Evolutionary conservation across 495 filamentous ascomycete genomes (phyloP), one percentile per base, ranked within the genome.

Genomic region (Tuber calosporum): DNA sequence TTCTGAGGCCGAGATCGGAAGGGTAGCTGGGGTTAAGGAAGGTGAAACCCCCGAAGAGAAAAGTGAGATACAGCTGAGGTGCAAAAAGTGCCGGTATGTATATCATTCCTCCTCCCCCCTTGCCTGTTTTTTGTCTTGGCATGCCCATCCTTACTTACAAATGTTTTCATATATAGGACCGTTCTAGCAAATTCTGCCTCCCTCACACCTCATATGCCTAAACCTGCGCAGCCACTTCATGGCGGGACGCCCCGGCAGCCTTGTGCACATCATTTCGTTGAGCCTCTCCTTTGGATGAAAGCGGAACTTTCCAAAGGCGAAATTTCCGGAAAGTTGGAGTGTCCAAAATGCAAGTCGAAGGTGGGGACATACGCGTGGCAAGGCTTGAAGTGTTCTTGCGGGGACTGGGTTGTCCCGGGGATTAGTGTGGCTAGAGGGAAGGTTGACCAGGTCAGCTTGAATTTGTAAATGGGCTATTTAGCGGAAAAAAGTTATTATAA

Each of bases 331-430:
- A 89, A 93, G 39, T 82, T 99, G 58, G 89, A 89, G 58, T 97
- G 94, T 81, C 93, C 94, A 39, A 91, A 90, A 76, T 97, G 95
- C 80, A 83, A 84, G 66, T 88, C 90, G 30, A 92, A 93, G 68
- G 88, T 98, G 36, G 95, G 96, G 62, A 90, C 94, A 75, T 97
- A 97, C 79, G 91, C 93, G 40, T 99, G 96, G 94, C 91, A 96
- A 80, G 95, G 96, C 71, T 88, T 97, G 85, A 90, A 88, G 82
- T 99, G 95, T 84, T 96, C 90, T 76, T 98, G 95, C 82, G 89
- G 90, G 48, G 87, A 90, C 42, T 97, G 96, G 93, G 86, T 97
- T 15, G 89, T 93, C 30, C 96, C 96, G n/a, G 93, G 90, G 13
- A 93, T 97, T 79, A 93, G 89, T 73, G 84, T 97, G 72, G 89